Evolutionary conservation across 768 basidiomycete genomes (phyloP), one percentile per base, ranked within the genome.

Genomic region (Daedaleopsis sinensis): DNA sequence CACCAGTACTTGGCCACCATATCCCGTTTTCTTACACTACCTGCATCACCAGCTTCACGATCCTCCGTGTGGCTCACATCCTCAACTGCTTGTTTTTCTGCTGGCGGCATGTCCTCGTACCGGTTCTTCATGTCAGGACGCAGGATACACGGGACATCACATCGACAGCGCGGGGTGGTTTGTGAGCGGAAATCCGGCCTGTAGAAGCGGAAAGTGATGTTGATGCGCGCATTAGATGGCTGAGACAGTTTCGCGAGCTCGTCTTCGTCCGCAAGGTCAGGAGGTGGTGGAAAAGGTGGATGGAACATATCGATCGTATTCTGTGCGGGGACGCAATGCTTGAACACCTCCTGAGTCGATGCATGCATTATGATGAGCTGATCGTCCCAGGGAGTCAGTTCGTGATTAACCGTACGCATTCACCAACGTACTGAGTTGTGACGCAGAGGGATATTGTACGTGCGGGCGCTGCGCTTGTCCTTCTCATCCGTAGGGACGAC

Each of bases 321-420:
- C 62, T 91, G 90, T 0, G 91, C 88, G 19, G 89, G 91, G 18
- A 93, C 81, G 5, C 85, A 81, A 65, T 93, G 91, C 67, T 94
- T 94, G 76, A 89, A 94, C 43, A 77, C 79, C 69, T 94, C 92
- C 77, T 94, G 92, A 60, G 88, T 89, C 16, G 86, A 84, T 1
- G 91, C 90, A 66, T 94, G 93, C 92, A 94, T 94, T 58, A 94
- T 91, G n/a, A 81, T 81, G 38, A 94, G 78, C 91, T 93, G 47
- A 18, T 18, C 11, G 27, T 32, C 27, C 27, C 27, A 12, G 19
- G 9, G 18, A 4, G 9, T n/a, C 42, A n/a, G 42, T 11, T 43
- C 12, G 42, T 2, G 3, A 2, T 43, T 4, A n/a, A 43, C n/a
- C 4, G 53, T 39, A 49, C 42, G 24, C n/a, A 35, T 15, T 15